Evolutionary conservation across 1,139 yeast species (phyloP), one percentile per base, ranked within the genome.

Genomic region (Kluyveromyces sp.): DNA sequence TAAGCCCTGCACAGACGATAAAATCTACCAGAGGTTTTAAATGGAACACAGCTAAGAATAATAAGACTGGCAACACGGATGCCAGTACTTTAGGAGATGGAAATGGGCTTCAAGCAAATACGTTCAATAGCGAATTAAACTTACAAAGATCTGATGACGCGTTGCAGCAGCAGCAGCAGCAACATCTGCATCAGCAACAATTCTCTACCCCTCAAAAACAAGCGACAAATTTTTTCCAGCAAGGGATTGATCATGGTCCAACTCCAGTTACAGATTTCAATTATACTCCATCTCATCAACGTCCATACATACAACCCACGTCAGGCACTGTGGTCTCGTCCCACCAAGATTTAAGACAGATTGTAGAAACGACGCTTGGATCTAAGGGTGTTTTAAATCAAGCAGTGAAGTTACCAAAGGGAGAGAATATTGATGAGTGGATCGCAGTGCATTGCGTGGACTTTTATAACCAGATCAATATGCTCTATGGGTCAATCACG

Each of bases 401-500:
- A 65, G 98, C 97, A 0, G 97, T 92, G 25, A 83, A 84, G 60
- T 72, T 94, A 36, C 99, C 99, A 21, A 85, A 79, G 55, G 98
- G 94, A 52, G 98, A 92, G 64, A 95, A 88, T 59, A 63, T 81
- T 45, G 83, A 85, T 58, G 98, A 92, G 66, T 92, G 99, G 99
- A 70, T 92, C 46, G 98, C 98, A 0, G 95, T 90, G 21, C 96
- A 92, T 62, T 84, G 83, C 34, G 92, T 83, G 21, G 90, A 84
- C 63, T 92, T 92, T 63, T 92, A 86, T 69, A 90, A 90, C 64
- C 99, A 92, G 65, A 83, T 90, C 59, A 92, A 92, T 66, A 92
- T 92, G 98, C 72, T 92, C 5, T 92, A 92, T 60, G 97, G 97
- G 8, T 83, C 97, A 4, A 85, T 94, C 51, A 90, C 98, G 1